Base-by-base conservation (phyloP, 768 basidiomycete species). In the Tubosaeta sp. region DNA sequence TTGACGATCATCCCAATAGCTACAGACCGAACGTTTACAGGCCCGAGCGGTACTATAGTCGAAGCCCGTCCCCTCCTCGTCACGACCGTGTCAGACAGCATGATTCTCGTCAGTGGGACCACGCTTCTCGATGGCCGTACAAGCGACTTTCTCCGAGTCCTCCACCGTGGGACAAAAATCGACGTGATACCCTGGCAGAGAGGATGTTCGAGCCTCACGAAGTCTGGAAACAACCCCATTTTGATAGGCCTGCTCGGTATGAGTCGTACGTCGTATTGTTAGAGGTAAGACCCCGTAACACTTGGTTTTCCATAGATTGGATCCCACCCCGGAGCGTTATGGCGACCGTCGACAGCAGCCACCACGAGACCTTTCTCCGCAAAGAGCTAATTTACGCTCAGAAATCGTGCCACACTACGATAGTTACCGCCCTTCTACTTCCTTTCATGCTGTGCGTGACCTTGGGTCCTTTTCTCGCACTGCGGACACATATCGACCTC, bases 191-290 rank as follows among this genome's bases (percentile, higher is more conserved):
- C 51, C 66, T 73, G 42, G 70, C 74, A 12, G 71, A 77, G 52
- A 74, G 84, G 56, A 79, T 82, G 73, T 82, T 88, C 60, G 87
- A 89, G 62, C 85, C 87, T 29, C 85, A 84, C 30, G 82, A 85
- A 18, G 68, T 72, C 29, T 88, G 87, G 87, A 86, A 83, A 62
- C 79, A 84, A 56, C 67, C 69, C 9, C 80, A 81, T 57, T 59
- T 59, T 44, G 79, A 82, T 59, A 73, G 75, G 57, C 61, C 71
- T 27, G 27, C 45, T 31, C 70, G 75, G 56, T 61, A 65, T 41
- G 79, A 76, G 57, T 61, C 56, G 76, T 76, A 69, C 62, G 71
- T 73, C 53, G 36, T 44, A 52, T 56, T 39, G 32, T 48, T 51
- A 43, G 44, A 62, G 57, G 63, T 62, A 61, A 58, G 45, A 50